Evolutionary conservation across 1,139 yeast species (phyloP), one percentile per base, ranked within the genome.

Genomic region (Magnusiomyces suaveolens): DNA sequence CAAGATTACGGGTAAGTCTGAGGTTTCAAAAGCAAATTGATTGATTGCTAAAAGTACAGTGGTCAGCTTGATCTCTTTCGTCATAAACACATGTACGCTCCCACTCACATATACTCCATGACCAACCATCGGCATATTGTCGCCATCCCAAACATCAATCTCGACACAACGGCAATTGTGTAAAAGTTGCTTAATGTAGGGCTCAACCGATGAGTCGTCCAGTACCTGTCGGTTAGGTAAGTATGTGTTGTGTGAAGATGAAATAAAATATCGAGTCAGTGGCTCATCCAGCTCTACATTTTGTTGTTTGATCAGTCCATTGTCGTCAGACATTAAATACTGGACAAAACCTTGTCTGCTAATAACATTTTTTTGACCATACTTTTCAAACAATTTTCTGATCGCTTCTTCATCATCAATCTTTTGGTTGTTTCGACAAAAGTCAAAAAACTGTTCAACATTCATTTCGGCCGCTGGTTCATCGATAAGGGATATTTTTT

Each of bases 181-280:
- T 64, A 89, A 96, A 52, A 94, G 71, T 0, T 88, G 95, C 53
- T 85, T 78, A n/a, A 88, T 83, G 62, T 92, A 94, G 0, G 95
- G 96, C 64, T 92, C 97, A 0, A 88, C 80, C 0, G 96, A 86
- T 0, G 97, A 87, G 18, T 79, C 82, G n/a, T 94, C 96, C 1
- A 83, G 95, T n/a, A 88, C 78, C 65, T 94, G 98, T 39, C 95
- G 76, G 0, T 97, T 98, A 26, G 82, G 71, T 12, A 94, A 73
- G 66, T 92, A 94, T 0, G 98, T 94, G 66, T 94, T 94, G 67
- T 94, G 99, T 0, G 97, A 89, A 0, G 97, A 87, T 0, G 96
- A 87, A 33, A 94, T 85, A 64, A 75, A 89, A 65, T 94, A 94
- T 60, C 89, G 92, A 63, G 82, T 87, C 46, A 94, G 66, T 0